Evolutionary conservation across 2,329 filamentous ascomycete genomes (phyloP), one percentile per base, ranked within the genome.

Genomic region (Fusarium virguliforme): DNA sequence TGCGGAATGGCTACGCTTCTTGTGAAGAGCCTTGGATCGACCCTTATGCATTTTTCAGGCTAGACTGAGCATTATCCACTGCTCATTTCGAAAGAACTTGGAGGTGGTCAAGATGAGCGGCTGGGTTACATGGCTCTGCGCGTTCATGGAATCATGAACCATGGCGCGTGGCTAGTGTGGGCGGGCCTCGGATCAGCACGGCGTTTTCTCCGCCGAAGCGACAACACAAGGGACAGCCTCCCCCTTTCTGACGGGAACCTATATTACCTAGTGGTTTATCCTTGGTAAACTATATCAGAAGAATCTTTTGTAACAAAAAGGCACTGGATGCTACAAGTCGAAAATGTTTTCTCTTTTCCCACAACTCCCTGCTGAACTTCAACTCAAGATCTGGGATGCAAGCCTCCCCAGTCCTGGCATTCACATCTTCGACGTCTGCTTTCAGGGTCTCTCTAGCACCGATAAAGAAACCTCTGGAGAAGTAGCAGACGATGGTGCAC

Each of bases 301-400:
- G 18, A 18, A 18, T 18, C 18, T 18, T 18, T 18, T 18, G 18
- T 18, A 18, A 18, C 18, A 18, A 18, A 18, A 18, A 41, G 9
- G 6, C n/a, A n/a, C 24, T 26, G 15, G 18, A 18, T 18, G 8
- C 18, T 41, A 22, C 6, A 10, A 2, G 24, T 8, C 10, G 8
- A 28, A 48, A 3, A 48, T 48, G 43, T 48, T 48, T 48, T 10
- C 43, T 30, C 43, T 48, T 48, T 48, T 48, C 15, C 15, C 43
- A 4, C 43, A 18, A 30, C 15, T 48, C 15, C 43, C 43, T 4
- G 26, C 43, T 26, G 43, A 48, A 48, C 43, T 48, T 2, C 26
- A 18, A 30, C 43, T 48, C 2, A 48, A 48, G 26, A 48, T 48
- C 26, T 48, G 43, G 43, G 43, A 30, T n/a, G 43, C 43, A 26